Conservation (phyloP, 768 basidiomycete genomes). For the Hemileccinum impolitum region DNA sequence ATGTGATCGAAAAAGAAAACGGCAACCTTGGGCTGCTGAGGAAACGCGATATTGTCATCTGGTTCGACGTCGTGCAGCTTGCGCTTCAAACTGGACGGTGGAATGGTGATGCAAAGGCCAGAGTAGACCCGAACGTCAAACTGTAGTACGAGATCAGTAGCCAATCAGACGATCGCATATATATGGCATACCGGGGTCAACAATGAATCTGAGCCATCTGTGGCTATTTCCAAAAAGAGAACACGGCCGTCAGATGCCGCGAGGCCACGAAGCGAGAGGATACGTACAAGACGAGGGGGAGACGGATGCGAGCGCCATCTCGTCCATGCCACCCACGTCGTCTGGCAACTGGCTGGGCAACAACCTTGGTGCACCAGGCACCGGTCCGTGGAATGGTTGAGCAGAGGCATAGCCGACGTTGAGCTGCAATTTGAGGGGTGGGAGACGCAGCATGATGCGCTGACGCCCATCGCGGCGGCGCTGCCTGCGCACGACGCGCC, state of each 20-base stretch:
- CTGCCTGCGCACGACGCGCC: slow-evolving; percentile 1
- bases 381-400: background rate
- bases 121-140: slow-evolving; percentile 1
- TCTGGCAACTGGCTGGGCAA: slow-evolving; percentile 24
- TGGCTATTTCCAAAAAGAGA: too few species aligned
- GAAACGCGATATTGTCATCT: background rate
- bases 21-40: slow-evolving; percentile 18
- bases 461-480: background rate
- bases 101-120: slow-evolving; percentile 26
- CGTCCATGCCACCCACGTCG: slow-evolving; percentile 19
- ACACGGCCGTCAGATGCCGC: background rate
- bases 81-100: slow-evolving; percentile 18
- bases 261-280: background rate
- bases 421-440: slow-evolving; percentile 8
- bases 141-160: background rate
- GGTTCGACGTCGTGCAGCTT: slow-evolving; percentile 21
- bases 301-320: slow-evolving; percentile 5
- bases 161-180: background rate
- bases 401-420: background rate
- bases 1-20: background rate
- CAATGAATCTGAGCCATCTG: slow-evolving; percentile 4
- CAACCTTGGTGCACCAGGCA: slow-evolving; percentile 27
- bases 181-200: slow-evolving; percentile 18
- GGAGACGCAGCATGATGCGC: slow-evolving; percentile 8
- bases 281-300: slow-evolving; percentile 15